Conservation (phyloP, 768 basidiomycete species). For the Leccinum aurantiacum region DNA sequence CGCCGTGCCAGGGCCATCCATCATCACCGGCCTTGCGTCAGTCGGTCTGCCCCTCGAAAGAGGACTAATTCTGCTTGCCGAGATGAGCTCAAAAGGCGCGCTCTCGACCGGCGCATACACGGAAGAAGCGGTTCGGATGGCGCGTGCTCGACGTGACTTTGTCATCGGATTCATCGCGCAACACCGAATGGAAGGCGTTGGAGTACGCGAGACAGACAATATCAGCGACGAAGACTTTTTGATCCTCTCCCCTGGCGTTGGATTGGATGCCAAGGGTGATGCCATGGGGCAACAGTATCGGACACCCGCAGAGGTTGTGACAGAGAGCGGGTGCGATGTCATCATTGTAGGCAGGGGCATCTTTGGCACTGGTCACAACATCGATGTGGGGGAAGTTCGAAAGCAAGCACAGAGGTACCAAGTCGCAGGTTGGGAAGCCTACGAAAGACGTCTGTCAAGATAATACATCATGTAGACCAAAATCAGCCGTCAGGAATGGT, state of each 20-base stretch:
- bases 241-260: slow-evolving; percentile 90
- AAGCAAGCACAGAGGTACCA: slow-evolving; percentile 82
- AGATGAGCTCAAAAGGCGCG: slow-evolving; percentile 92
- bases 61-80: slow-evolving; percentile 87
- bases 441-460: slow-evolving; percentile 52
- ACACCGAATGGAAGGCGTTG: slow-evolving; percentile 72
- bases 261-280: slow-evolving; percentile 76
- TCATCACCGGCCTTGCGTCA: slow-evolving; percentile 85
- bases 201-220: slow-evolving; percentile 31
- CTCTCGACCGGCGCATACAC: slow-evolving; percentile 86
- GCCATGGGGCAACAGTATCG: slow-evolving; percentile 94
- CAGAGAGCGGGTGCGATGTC: slow-evolving; percentile 84
- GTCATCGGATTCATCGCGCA: slow-evolving; percentile 98
- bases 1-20: slow-evolving; percentile 95
- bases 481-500: not conserved
- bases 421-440: slow-evolving; percentile 89
- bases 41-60: slow-evolving; percentile 81
- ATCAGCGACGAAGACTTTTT: slow-evolving; percentile 74
- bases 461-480: not conserved
- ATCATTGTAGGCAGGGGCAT: slow-evolving; percentile 98
- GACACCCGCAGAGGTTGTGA: slow-evolving; percentile 81
- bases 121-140: slow-evolving; percentile 82
- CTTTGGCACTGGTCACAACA: slow-evolving; percentile 61
- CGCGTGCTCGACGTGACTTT: slow-evolving; percentile 75
- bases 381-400: slow-evolving; percentile 41